These are phyloP conservation scores for Trapa incisa DNA, from an alignment of 345 rosid species.

Conservation along the genomic window DNA sequence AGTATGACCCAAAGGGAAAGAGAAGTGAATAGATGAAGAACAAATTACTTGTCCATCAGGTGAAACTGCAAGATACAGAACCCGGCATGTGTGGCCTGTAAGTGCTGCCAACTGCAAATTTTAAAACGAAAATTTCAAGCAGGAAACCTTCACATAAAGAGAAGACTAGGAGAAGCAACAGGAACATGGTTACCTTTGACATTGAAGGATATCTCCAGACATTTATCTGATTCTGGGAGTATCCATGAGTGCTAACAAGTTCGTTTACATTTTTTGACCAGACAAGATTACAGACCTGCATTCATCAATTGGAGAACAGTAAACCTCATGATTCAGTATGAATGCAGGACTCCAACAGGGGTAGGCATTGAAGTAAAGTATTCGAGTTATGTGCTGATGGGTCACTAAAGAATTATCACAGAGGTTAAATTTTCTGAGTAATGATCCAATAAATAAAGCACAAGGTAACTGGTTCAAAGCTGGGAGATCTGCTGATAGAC, in stretches of 20 bases:
- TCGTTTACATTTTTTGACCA: constrained; percentile 99
- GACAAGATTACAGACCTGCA: constrained; percentile 88
- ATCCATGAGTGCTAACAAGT: constrained; percentile 97
- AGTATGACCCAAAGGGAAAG: not conserved
- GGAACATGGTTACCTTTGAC: constrained; percentile 60
- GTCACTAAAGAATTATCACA: not conserved
- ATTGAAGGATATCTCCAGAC: constrained; percentile 97
- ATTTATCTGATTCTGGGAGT: constrained; percentile 92
- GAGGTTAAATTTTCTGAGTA: not conserved
- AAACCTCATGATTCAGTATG: not conserved
- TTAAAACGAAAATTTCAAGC: not conserved
- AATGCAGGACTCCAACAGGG: not conserved
- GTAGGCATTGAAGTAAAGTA: not conserved
- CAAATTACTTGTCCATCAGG: constrained; percentile 91
- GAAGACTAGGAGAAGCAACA: not conserved
- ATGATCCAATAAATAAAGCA: not conserved
- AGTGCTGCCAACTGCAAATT: constrained; percentile 80
- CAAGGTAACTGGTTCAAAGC: not conserved
- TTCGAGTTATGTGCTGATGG: not conserved
- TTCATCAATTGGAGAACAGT: constrained; percentile 3
- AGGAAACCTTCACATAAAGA: not conserved
- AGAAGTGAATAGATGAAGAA: not conserved
- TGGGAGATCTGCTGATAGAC: not conserved
- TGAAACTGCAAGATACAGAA: constrained; percentile 96
- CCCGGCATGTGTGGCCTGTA: constrained; percentile 85